These are phyloP conservation scores for Nepenthes mirabilis DNA, from an alignment of 148 eudicot genomes.

Conservation along the genomic window DNA sequence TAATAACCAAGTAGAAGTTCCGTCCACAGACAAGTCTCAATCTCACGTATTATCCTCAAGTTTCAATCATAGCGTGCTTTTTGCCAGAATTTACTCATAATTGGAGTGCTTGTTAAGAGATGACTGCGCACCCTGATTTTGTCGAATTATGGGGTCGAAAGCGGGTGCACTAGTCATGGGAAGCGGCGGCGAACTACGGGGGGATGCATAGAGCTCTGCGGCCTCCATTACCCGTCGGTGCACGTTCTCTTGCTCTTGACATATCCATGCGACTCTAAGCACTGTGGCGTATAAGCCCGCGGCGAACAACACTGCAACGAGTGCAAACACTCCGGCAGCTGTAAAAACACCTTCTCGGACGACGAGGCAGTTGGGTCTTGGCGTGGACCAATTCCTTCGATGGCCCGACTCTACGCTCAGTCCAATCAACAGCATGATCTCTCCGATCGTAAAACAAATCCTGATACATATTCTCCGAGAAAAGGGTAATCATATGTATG, in stretches of 20 bases:
- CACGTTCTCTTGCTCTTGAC: slow-evolving; percentile 34
- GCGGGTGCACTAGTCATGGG: not conserved
- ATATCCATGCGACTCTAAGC: slow-evolving; percentile 31
- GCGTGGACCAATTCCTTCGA: slow-evolving; percentile 44
- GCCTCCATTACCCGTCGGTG: slow-evolving; percentile 38
- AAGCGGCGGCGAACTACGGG: slow-evolving; percentile 38
- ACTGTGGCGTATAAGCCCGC: slow-evolving; percentile 60
- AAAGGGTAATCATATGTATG: not conserved
- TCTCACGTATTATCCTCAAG: no score
- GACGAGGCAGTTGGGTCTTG: slow-evolving; percentile 44
- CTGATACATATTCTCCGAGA: slow-evolving; percentile 21
- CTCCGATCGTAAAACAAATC: slow-evolving; percentile 65
- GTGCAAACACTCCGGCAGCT: slow-evolving; percentile 58
- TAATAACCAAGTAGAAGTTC: no score
- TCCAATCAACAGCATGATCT: slow-evolving; percentile 64
- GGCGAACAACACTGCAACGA: slow-evolving; percentile 53
- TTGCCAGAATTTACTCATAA: no score
- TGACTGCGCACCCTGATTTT: no score
- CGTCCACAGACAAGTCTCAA: no score
- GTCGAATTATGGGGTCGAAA: no score
- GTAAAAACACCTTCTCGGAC: slow-evolving; percentile 52
- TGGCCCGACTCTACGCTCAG: slow-evolving; percentile 89
- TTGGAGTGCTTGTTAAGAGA: no score
- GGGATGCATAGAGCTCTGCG: slow-evolving; percentile 37
- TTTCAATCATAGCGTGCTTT: no score